These are phyloP conservation scores for Cucumis melo DNA, from an alignment of 306 rosid species.

Conservation along the genomic window DNA sequence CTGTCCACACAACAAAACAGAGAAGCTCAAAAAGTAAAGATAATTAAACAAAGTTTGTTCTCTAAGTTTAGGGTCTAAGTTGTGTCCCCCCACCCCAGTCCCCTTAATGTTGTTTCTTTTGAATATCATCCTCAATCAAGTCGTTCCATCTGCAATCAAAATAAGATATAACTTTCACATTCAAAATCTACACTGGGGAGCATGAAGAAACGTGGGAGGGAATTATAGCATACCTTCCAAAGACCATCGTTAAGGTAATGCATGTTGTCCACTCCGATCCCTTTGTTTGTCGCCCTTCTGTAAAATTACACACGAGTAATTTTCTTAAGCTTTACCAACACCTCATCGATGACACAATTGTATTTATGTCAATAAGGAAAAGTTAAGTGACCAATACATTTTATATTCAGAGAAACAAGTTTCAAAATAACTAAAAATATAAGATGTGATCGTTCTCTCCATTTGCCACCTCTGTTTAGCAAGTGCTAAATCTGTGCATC, in stretches of 20 bases:
- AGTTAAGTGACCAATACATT: background rate
- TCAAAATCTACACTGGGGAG: background rate
- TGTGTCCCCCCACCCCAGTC: background rate
- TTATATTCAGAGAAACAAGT: background rate
- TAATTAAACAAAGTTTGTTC: background rate
- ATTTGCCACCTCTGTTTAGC: too few species aligned
- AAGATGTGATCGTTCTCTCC: too few species aligned
- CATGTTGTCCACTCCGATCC: slow-evolving; percentile 95
- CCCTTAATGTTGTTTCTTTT: background rate
- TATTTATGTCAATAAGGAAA: too few species aligned
- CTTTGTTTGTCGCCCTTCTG: slow-evolving; percentile 87
- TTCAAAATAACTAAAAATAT: background rate
- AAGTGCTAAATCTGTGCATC: too few species aligned
- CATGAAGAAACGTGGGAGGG: background rate
- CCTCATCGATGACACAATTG: background rate
- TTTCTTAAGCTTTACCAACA: background rate
- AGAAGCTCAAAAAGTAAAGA: background rate
- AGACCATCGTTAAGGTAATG: slow-evolving; percentile 98
- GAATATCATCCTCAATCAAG: slow-evolving; percentile 46
- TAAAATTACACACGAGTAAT: slow-evolving; percentile 4
- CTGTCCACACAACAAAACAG: background rate
- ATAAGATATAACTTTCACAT: background rate
- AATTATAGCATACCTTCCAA: slow-evolving; percentile 66
- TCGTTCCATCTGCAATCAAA: slow-evolving; percentile 50
- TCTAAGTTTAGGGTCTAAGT: background rate